These are phyloP conservation scores for Glycine tomentella DNA, from an alignment of 306 rosid genomes.

Conservation along the genomic window DNA sequence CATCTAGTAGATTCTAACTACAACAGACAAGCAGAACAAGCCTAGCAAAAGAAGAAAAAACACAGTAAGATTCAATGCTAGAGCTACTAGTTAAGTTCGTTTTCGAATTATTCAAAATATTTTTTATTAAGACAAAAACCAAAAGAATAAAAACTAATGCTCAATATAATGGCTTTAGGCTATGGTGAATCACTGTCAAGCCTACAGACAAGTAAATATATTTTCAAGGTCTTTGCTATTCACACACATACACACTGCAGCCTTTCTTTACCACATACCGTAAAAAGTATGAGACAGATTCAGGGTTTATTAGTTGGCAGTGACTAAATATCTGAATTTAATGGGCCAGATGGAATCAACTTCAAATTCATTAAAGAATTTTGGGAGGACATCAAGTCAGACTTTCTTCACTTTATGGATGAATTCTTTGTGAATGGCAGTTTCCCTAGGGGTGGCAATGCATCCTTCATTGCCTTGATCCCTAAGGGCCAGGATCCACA, in stretches of 20 bases:
- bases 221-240: constrained; percentile 21
- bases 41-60: constrained; percentile 4
- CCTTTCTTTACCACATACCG: constrained; percentile 8
- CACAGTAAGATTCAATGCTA: constrained; percentile 21
- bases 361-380: no score
- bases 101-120: background rate
- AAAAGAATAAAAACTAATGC: background rate
- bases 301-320: background rate
- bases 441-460: no score
- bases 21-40: constrained; percentile 4
- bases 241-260: constrained; percentile 17
- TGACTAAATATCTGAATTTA: no score
- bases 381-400: no score
- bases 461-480: no score
- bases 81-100: constrained; percentile 1
- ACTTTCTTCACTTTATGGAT: no score
- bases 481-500: no score
- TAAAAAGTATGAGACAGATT: background rate
- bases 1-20: constrained; percentile 29
- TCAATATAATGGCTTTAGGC: constrained; percentile 26
- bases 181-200: background rate
- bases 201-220: background rate
- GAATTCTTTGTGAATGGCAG: no score
- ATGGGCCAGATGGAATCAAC: no score
- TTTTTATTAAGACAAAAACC: background rate